phyloP scores from a whole-genome alignment of 192 early-diverging fungal genomes.

The Coemansia sp. region DNA sequence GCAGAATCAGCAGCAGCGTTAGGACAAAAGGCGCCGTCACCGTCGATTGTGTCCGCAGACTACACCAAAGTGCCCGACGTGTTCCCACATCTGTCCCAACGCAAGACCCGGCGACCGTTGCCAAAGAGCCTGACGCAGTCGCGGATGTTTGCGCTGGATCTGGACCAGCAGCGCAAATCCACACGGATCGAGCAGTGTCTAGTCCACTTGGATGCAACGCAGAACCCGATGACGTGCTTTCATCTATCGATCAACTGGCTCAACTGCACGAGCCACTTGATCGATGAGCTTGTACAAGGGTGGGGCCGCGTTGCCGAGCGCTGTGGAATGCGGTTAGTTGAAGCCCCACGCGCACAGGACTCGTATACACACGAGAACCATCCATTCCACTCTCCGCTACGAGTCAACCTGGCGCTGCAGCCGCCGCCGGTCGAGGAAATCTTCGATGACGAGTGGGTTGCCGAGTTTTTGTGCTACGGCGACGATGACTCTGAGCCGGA shows the following conservation, averaged over 20 bases:
- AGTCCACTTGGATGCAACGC: slow-evolving; percentile 87
- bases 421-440: slow-evolving; percentile 64
- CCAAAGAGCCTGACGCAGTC: slow-evolving; percentile 62
- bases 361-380: slow-evolving; percentile 69
- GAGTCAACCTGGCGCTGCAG: slow-evolving; percentile 59
- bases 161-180: slow-evolving; percentile 79
- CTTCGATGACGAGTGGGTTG: slow-evolving; percentile 39
- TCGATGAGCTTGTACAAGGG: slow-evolving; percentile 80
- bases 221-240: slow-evolving; percentile 87
- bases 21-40: slow-evolving; percentile 7
- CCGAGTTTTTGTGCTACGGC: slow-evolving; percentile 29
- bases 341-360: slow-evolving; percentile 68
- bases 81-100: slow-evolving; percentile 20
- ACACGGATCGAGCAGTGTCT: slow-evolving; percentile 80
- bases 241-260: slow-evolving; percentile 96
- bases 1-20: background rate
- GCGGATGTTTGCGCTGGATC: slow-evolving; percentile 72
- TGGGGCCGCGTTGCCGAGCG: slow-evolving; percentile 85
- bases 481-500: slow-evolving; percentile 37
- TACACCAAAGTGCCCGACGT: slow-evolving; percentile 27
- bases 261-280: slow-evolving; percentile 84
- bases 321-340: slow-evolving; percentile 86
- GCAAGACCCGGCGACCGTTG: slow-evolving; percentile 29
- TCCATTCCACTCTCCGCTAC: slow-evolving; percentile 83
- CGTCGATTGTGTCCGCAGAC: background rate